Conservation (phyloP, 495 filamentous ascomycete species). For the Aspergillus sclerotiicarbonarius region DNA sequence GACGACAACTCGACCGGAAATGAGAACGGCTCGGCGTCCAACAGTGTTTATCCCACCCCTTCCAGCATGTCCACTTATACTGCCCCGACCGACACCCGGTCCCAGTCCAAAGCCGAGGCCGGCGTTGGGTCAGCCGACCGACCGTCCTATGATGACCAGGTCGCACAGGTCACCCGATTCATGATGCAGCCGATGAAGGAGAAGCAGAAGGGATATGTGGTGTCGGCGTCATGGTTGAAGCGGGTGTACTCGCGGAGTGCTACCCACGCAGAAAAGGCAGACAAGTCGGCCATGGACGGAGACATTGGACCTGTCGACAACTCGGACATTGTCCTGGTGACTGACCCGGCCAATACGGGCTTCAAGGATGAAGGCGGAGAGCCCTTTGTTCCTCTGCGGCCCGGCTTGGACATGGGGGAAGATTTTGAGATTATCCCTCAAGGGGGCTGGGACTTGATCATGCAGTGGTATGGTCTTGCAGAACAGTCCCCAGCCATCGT, state of each 20-base stretch:
- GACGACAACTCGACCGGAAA: conserved; percentile 24
- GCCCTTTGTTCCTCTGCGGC: conserved; percentile 73
- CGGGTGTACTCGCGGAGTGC: conserved; percentile 68
- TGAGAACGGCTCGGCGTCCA: conserved; percentile 18
- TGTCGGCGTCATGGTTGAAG: conserved; percentile 77
- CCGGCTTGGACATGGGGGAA: conserved; percentile 59
- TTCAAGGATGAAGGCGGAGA: conserved; percentile 55
- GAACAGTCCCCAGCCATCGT: conserved; percentile 69
- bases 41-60: conserved; percentile 31
- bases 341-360: conserved; percentile 32
- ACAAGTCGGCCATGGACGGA: conserved; percentile 61
- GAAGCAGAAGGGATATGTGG: conserved; percentile 70
- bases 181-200: conserved; percentile 55
- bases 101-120: conserved; percentile 18
- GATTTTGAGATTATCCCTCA: conserved; percentile 77
- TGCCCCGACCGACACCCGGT: conserved; percentile 18
- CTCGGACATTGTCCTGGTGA: conserved; percentile 57
- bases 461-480: conserved; percentile 77
- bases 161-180: conserved; percentile 62
- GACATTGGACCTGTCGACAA: conserved; percentile 86
- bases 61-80: conserved; percentile 33
- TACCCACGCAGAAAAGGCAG: conserved; percentile 49
- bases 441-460: conserved; percentile 76
- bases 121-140: conserved; percentile 19
- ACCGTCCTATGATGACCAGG: conserved; percentile 74